Evolutionary conservation across 2,329 filamentous ascomycete species (phyloP).

Genomic region (Biscogniauxia sp.): DNA sequence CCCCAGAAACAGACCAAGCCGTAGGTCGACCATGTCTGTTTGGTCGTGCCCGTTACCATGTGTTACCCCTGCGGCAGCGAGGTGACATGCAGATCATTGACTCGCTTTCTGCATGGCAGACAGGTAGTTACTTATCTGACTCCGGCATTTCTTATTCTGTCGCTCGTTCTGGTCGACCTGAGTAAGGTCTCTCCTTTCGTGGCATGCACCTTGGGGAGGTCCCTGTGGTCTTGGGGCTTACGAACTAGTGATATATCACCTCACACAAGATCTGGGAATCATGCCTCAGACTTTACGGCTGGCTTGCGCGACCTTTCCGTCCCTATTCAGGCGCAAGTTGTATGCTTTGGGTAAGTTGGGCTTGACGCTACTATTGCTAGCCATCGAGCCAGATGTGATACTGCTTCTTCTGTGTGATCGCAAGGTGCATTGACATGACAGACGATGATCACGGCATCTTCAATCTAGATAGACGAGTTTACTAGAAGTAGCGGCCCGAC

Average conservation of each 20-base stretch:
- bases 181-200: conserved; percentile 2
- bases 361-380: conserved; percentile 17
- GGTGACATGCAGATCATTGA: conserved; percentile 28
- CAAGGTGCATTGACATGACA: conserved; percentile 25
- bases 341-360: conserved; percentile 24
- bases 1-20: conserved; percentile 17
- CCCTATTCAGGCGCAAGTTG: conserved; percentile 20
- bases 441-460: conserved; percentile 17
- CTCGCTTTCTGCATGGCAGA: conserved; percentile 22
- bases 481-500: conserved; percentile 28
- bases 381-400: conserved; percentile 25
- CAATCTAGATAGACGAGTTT: conserved; percentile 20
- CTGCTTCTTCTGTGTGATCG: conserved; percentile 25
- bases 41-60: conserved; percentile 27
- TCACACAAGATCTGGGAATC: conserved; percentile 50
- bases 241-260: conserved; percentile 44
- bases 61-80: conserved; percentile 31
- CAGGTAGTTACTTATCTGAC: conserved; percentile 1
- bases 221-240: conserved; percentile 23
- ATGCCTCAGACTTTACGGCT: conserved; percentile 32
- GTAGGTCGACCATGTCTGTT: conserved; percentile 17
- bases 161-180: not conserved
- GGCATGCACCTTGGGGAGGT: conserved; percentile 11
- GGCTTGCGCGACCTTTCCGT: conserved; percentile 28
- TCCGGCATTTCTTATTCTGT: conserved; percentile 1